These are phyloP conservation scores for Hibiscus mutabilis DNA, from an alignment of 345 rosid species.

Conservation along the genomic window DNA sequence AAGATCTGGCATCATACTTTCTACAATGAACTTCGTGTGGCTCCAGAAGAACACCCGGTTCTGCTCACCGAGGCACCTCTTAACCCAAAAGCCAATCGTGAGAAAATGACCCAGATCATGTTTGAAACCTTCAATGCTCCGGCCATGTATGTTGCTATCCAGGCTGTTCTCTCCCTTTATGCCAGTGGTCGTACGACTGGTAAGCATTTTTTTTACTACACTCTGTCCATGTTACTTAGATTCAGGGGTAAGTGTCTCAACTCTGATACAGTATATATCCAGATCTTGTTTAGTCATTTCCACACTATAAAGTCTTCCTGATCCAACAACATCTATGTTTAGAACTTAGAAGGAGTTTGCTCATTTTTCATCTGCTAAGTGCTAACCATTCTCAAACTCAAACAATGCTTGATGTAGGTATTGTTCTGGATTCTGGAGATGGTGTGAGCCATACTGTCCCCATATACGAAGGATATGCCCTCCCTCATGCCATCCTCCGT, in stretches of 20 bases:
- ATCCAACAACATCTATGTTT: neutral
- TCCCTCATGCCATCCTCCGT: slow-evolving; percentile 33
- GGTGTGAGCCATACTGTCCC: slow-evolving; percentile 67
- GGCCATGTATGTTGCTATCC: slow-evolving; percentile 7
- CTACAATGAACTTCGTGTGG: slow-evolving; percentile 55
- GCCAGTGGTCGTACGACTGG: slow-evolving; percentile 48
- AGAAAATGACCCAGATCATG: slow-evolving; percentile 65
- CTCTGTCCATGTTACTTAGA: neutral
- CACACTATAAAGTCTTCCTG: neutral
- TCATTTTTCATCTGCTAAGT: neutral
- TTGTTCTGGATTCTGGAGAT: slow-evolving; percentile 49
- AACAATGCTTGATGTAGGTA: neutral
- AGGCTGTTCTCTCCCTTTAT: slow-evolving; percentile 26
- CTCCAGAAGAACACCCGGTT: slow-evolving; percentile 62
- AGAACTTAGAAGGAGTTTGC: neutral
- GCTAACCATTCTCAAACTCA: neutral
- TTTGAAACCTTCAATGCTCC: slow-evolving; percentile 18
- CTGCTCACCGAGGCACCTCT: slow-evolving; percentile 64
- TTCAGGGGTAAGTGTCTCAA: neutral
- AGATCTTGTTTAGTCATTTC: neutral
- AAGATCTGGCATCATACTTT: slow-evolving; percentile 67
- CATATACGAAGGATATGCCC: slow-evolving; percentile 57
- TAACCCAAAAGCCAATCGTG: slow-evolving; percentile 57
- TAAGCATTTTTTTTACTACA: neutral
- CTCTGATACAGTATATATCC: neutral